These are phyloP conservation scores for Penicilliopsis zonata DNA, from an alignment of 495 filamentous ascomycete species.

Conservation along the genomic window DNA sequence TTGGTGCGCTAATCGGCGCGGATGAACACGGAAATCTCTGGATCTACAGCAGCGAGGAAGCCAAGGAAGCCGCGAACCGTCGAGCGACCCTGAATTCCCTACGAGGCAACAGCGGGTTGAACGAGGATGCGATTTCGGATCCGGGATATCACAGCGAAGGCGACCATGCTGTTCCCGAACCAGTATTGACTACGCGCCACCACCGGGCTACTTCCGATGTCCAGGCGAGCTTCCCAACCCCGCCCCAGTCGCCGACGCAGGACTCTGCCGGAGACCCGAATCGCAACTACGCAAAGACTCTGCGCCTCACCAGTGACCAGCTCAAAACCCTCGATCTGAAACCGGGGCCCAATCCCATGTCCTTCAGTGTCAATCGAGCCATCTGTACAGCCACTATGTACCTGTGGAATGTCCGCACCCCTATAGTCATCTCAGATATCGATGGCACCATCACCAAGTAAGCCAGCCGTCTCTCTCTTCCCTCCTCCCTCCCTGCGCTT, in stretches of 20 bases:
- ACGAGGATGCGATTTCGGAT: constrained; percentile 80
- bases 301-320: constrained; percentile 93
- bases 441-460: constrained; percentile 97
- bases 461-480: constrained; percentile 7
- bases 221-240: constrained; percentile 57
- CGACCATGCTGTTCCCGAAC: constrained; percentile 28
- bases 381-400: constrained; percentile 89
- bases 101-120: constrained; percentile 37
- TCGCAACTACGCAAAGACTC: constrained; percentile 89
- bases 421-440: constrained; percentile 96
- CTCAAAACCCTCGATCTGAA: constrained; percentile 78
- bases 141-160: constrained; percentile 90
- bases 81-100: constrained; percentile 40
- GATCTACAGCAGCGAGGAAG: constrained; percentile 97
- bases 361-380: constrained; percentile 90
- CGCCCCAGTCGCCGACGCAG: constrained; percentile 63
- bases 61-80: constrained; percentile 62
- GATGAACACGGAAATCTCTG: constrained; percentile 94
- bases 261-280: constrained; percentile 50
- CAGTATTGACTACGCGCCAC: constrained; percentile 25
- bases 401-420: constrained; percentile 77
- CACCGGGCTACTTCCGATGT: constrained; percentile 57
- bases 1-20: constrained; percentile 86
- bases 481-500: background rate
- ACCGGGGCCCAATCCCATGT: constrained; percentile 77